A percentile compares a stretch with the other conserved stretches of the same genome.
Evolutionary conservation across 2,329 filamentous ascomycete genomes (phyloP).

Genomic region (Geoglossum cookeanum): DNA sequence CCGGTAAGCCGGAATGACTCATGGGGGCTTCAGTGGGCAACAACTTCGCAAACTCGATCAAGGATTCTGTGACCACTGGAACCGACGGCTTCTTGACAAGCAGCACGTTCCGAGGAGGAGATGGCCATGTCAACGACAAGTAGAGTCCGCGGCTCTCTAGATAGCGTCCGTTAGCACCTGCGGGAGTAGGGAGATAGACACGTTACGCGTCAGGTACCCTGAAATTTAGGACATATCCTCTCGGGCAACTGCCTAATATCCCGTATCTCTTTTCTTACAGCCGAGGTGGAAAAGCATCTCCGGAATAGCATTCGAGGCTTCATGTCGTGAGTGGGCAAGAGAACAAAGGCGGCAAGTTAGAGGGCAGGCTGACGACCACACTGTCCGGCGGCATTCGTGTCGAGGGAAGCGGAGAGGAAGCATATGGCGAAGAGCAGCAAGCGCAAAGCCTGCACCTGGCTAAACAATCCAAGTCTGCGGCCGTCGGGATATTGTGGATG

Average conservation of each 20-base stretch:
- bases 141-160: slow-evolving; percentile 36
- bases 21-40: slow-evolving; percentile 19
- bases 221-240: slow-evolving; percentile 43
- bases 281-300: slow-evolving; percentile 32
- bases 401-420: not conserved
- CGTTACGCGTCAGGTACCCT: slow-evolving; percentile 27
- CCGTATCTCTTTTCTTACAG: slow-evolving; percentile 27
- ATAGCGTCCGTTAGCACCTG: slow-evolving; percentile 13
- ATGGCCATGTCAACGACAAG: slow-evolving; percentile 46
- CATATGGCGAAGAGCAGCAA: not conserved
- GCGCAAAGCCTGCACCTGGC: not conserved
- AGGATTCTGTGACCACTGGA: slow-evolving; percentile 32
- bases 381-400: not conserved
- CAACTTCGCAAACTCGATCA: slow-evolving; percentile 21
- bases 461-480: not conserved
- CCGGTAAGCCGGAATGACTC: not conserved
- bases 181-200: slow-evolving; percentile 11
- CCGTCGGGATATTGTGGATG: not conserved
- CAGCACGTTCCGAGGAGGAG: slow-evolving; percentile 47
- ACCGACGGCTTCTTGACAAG: slow-evolving; percentile 47
- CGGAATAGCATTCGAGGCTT: not conserved
- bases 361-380: not conserved
- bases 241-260: slow-evolving; percentile 31
- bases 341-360: not conserved
- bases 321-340: not conserved